Base-by-base conservation (phyloP, 805 yeast genomes). In the Lipomyces spencermartinsiae region DNA sequence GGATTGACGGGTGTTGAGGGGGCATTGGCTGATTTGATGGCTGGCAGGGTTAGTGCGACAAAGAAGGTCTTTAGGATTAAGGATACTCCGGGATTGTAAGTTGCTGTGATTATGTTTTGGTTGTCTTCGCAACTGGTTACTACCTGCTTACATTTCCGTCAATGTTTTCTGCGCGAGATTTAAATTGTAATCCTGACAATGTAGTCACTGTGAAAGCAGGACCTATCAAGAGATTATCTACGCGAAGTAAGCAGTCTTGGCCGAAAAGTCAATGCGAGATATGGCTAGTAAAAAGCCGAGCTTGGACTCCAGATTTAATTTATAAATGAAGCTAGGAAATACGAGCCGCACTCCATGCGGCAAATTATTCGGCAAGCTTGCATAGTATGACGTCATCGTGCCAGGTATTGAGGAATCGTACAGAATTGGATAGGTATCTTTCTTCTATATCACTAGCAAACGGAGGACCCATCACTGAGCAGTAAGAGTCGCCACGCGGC, bases 71-170 rank as follows among this genome's bases (percentile, higher is more conserved):
- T 64, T 60, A 34, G 58, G n/a, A 60, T 64, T 60, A 59, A 63
- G 49, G 67, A 64, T 29, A 63, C 62, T 16, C 59, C 59, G 37
- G 61, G 62, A 25, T 67, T 67, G 65, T 67, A 60, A 57, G 10
- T 43, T 43, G 43, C 43, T 37, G 14, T 12, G 16, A 37, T 37
- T 37, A 1, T 35, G 39, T 37, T 12, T 37, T 25, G 29, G 43
- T 16, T 4, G 16, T 37, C 9, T 37, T 16, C 14, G 43, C 43
- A 12, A 37, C 43, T 25, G 29, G 29, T 3, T 25, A 3, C 3
- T 25, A 25, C 1, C 29, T 25, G 29, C 29, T 25, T 25, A 25
- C 29, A 25, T 25, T 25, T 25, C 3, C 29, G 3, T 25, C 29
- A 25, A 25, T n/a, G 3, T 25, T 25, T 25, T 25, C 16, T 37